Percentiles rank a stretch among this genome's conserved stretches.
Evolutionary conservation across 805 yeast species (phyloP).

Genomic region (Maudiozyma saulgeensis): DNA sequence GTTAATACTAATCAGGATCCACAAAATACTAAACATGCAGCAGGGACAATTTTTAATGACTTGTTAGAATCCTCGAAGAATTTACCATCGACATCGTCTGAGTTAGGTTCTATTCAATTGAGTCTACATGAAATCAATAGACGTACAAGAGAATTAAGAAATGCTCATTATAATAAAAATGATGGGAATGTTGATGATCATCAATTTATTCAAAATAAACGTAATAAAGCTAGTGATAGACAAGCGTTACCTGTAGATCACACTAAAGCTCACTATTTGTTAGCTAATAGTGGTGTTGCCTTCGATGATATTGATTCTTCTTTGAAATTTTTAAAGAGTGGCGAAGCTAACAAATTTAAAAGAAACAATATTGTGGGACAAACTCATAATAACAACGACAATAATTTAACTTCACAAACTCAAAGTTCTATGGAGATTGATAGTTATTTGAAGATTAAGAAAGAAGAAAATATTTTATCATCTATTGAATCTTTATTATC

Average conservation of each 20-base stretch:
- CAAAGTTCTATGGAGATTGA: slow-evolving; percentile 39
- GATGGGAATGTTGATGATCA: not conserved
- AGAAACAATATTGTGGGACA: not conserved
- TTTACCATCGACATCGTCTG: slow-evolving; percentile 55
- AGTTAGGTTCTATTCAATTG: slow-evolving; percentile 70
- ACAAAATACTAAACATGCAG: not conserved
- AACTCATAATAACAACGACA: no score
- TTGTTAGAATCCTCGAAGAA: slow-evolving; percentile 68
- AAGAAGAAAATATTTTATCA: slow-evolving; percentile 71
- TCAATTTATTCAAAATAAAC: not conserved
- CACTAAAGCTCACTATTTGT: slow-evolving; percentile 75
- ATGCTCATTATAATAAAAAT: not conserved
- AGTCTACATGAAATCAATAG: slow-evolving; percentile 71
- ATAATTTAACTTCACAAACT: not conserved
- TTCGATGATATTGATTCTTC: slow-evolving; percentile 73
- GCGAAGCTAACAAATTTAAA: not conserved
- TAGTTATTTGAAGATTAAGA: slow-evolving; percentile 53
- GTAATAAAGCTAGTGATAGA: not conserved
- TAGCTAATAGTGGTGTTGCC: slow-evolving; percentile 82
- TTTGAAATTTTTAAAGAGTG: slow-evolving; percentile 29
- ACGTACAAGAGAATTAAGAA: slow-evolving; percentile 49
- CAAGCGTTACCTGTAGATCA: slow-evolving; percentile 18
- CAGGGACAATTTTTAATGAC: slow-evolving; percentile 43
- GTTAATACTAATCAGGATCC: not conserved
- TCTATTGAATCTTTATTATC: slow-evolving; percentile 75